Conservation (phyloP, 257 asterid genomes). For the Scutellaria minor region DNA sequence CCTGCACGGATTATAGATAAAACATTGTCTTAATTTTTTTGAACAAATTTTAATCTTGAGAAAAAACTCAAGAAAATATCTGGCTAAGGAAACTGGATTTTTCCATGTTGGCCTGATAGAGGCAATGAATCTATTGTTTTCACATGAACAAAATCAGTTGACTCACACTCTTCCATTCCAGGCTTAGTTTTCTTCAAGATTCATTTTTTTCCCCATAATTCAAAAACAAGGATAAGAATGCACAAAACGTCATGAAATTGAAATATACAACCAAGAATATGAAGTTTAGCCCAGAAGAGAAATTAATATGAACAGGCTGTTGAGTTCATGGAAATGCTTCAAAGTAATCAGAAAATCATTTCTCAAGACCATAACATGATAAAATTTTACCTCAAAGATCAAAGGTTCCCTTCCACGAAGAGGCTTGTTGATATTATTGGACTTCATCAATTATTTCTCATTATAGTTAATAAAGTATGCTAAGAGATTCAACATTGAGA, state of each 20-base stretch:
- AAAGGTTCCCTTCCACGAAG: neutral
- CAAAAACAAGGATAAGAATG: neutral
- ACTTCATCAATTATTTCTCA: neutral
- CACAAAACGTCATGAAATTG: neutral
- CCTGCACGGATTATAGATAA: neutral
- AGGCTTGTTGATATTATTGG: slow-evolving; percentile 5
- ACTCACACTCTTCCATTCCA: neutral
- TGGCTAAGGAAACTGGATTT: slow-evolving; percentile 1
- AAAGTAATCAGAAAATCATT: slow-evolving; percentile 13
- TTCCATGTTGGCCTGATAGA: neutral
- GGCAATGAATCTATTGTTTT: neutral
- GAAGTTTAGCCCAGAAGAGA: neutral
- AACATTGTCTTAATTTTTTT: too few species aligned
- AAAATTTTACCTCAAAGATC: slow-evolving; percentile 33
- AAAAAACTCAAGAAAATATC: neutral
- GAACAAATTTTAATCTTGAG: neutral
- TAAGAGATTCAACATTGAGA: neutral
- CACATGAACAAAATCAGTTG: neutral
- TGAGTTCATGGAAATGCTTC: slow-evolving; percentile 1
- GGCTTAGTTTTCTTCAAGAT: neutral
- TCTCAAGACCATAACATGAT: neutral
- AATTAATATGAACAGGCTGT: neutral
- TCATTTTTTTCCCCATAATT: neutral
- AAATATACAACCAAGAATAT: neutral
- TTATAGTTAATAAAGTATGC: neutral